These are phyloP conservation scores for Trametes cingulata DNA, from an alignment of 768 basidiomycete genomes.

Conservation along the genomic window DNA sequence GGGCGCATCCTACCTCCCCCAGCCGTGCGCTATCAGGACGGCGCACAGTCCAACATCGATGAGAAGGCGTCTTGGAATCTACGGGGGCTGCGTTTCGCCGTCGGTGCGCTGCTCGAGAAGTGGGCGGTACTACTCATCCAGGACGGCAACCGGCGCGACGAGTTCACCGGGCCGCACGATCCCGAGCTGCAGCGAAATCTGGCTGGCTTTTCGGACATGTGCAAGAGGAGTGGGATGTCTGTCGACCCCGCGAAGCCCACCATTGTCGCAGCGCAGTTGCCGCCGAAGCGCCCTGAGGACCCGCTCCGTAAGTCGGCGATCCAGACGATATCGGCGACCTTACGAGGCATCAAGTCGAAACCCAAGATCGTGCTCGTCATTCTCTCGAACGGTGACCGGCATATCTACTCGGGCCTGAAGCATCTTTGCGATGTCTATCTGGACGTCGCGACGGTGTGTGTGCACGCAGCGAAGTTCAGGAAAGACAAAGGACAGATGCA, in stretches of 20 bases:
- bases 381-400: slow-evolving; percentile 47
- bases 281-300: slow-evolving; percentile 52
- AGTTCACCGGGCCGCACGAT: slow-evolving; percentile 58
- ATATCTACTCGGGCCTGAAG: slow-evolving; percentile 53
- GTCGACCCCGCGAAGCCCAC: slow-evolving; percentile 42
- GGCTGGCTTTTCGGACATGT: slow-evolving; percentile 62
- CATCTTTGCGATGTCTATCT: slow-evolving; percentile 52
- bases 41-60: slow-evolving; percentile 36
- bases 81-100: slow-evolving; percentile 59
- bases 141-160: slow-evolving; percentile 56
- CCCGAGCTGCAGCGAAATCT: slow-evolving; percentile 49
- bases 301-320: slow-evolving; percentile 56
- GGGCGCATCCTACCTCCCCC: slow-evolving; percentile 51
- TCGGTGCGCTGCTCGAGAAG: slow-evolving; percentile 53
- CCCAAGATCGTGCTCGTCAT: slow-evolving; percentile 49
- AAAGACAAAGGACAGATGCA: slow-evolving; percentile 59
- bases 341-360: slow-evolving; percentile 43
- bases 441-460: slow-evolving; percentile 65
- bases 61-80: slow-evolving; percentile 56
- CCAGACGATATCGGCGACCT: slow-evolving; percentile 38
- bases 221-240: slow-evolving; percentile 60
- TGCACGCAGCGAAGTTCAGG: slow-evolving; percentile 69
- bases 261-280: slow-evolving; percentile 46
- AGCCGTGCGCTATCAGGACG: slow-evolving; percentile 40
- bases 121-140: slow-evolving; percentile 73